A percentile compares a stretch with the other conserved stretches of the same genome.
Evolutionary conservation across 331 rosid species (phyloP).

Genomic region (Pyrus hybrid): DNA sequence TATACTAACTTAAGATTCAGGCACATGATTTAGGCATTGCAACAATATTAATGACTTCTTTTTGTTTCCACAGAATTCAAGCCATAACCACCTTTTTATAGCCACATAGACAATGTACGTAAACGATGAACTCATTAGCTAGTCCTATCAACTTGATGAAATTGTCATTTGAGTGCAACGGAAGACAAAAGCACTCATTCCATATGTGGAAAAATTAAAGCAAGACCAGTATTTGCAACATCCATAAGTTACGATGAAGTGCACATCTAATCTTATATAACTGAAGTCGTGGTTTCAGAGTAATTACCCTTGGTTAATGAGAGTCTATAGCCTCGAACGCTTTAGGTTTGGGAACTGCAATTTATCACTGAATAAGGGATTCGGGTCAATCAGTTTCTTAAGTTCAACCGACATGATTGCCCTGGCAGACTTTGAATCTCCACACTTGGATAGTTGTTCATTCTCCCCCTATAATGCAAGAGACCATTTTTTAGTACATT

Average conservation of each 20-base stretch:
- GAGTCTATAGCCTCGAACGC: conserved; percentile 86
- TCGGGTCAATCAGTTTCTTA: conserved; percentile 91
- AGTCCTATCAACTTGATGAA: too few relatives aligned
- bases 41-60: background rate
- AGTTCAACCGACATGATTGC: conserved; percentile 96
- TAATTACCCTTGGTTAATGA: conserved; percentile 84
- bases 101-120: too few relatives aligned
- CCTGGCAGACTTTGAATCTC: conserved; percentile 91
- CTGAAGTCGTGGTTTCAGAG: background rate
- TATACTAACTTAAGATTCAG: background rate
- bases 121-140: too few relatives aligned
- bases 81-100: too few relatives aligned
- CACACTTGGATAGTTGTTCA: conserved; percentile 90
- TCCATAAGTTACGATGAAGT: too few relatives aligned
- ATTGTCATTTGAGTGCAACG: too few relatives aligned
- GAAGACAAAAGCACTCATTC: too few relatives aligned
- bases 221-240: too few relatives aligned
- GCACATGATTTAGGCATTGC: background rate
- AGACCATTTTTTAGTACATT: too few relatives aligned
- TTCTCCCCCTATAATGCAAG: too few relatives aligned
- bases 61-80: background rate
- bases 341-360: conserved; percentile 90
- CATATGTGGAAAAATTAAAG: too few relatives aligned
- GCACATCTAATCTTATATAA: background rate
- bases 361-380: conserved; percentile 90